Conservation (phyloP, 2,329 filamentous ascomycete genomes). For the Monosporascus sp. region DNA sequence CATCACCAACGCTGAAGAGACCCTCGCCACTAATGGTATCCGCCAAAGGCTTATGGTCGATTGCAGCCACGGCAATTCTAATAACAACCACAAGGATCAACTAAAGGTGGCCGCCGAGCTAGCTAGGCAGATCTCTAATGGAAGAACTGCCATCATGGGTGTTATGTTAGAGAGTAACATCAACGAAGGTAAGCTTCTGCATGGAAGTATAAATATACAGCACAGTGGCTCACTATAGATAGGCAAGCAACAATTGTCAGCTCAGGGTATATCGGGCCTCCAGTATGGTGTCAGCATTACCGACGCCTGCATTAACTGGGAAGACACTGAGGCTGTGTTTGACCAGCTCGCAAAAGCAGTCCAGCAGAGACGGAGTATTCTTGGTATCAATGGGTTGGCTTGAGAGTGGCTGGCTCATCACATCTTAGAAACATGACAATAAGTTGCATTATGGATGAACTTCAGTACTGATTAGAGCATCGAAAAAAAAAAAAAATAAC, state of each 20-base stretch:
- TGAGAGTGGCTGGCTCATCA: no score
- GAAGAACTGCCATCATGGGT: constrained; percentile 86
- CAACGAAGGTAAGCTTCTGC: constrained; percentile 64
- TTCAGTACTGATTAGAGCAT: no score
- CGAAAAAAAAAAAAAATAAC: no score
- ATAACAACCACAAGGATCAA: constrained; percentile 96
- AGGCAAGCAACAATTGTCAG: constrained; percentile 87
- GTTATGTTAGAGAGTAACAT: constrained; percentile 99
- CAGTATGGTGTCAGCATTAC: constrained; percentile 96
- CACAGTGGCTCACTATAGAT: constrained; percentile 20
- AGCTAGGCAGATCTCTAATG: constrained; percentile 77
- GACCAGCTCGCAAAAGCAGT: constrained; percentile 75
- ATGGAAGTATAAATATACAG: not conserved
- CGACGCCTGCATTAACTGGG: constrained; percentile 94
- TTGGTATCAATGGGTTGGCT: constrained; percentile 20
- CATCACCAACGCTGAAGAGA: constrained; percentile 76
- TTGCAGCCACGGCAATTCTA: constrained; percentile 93
- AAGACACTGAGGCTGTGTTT: constrained; percentile 77
- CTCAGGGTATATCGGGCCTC: constrained; percentile 76
- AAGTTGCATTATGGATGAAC: no score
- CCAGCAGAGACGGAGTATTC: constrained; percentile 58
- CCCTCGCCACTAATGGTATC: constrained; percentile 68
- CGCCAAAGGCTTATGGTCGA: constrained; percentile 87
- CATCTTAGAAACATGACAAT: no score
- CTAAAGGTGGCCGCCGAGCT: constrained; percentile 81